Evolutionary conservation across 148 eudicot species (phyloP).

Genomic region (Chenopodium suecicum): DNA sequence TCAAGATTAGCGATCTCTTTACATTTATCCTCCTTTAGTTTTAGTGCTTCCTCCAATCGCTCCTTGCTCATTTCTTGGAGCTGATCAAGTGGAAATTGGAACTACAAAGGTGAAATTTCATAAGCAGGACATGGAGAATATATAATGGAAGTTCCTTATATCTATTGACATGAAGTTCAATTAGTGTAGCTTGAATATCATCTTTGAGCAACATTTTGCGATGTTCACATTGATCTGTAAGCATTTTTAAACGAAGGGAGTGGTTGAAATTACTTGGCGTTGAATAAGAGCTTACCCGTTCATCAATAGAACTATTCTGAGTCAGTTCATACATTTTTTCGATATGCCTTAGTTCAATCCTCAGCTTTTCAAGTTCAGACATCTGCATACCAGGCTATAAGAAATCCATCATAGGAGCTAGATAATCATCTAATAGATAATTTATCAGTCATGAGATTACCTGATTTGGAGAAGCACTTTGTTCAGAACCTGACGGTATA

Average conservation of each 20-base stretch:
- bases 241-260: neutral
- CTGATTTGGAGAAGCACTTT: slow-evolving; percentile 2
- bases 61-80: slow-evolving; percentile 56
- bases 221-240: neutral
- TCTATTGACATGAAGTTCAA: neutral
- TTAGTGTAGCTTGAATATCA: neutral
- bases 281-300: slow-evolving; percentile 47
- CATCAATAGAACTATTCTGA: slow-evolving; percentile 67
- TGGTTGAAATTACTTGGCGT: neutral
- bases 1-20: slow-evolving; percentile 49
- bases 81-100: slow-evolving; percentile 38
- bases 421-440: neutral
- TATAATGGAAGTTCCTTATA: neutral
- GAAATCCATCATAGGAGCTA: slow-evolving; percentile 18
- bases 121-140: slow-evolving; percentile 13
- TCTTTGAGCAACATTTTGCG: neutral
- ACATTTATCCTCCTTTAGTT: slow-evolving; percentile 57
- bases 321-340: slow-evolving; percentile 78
- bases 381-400: slow-evolving; percentile 29
- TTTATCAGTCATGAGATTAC: slow-evolving; percentile 9
- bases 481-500: slow-evolving; percentile 22
- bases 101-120: slow-evolving; percentile 19
- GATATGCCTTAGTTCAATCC: slow-evolving; percentile 65
- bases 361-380: slow-evolving; percentile 73
- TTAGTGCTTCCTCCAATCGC: slow-evolving; percentile 50